Evolutionary conservation across 2,329 filamentous ascomycete genomes (phyloP), one percentile per base, ranked within the genome.

Genomic region (Endoconidiophora laricicola): DNA sequence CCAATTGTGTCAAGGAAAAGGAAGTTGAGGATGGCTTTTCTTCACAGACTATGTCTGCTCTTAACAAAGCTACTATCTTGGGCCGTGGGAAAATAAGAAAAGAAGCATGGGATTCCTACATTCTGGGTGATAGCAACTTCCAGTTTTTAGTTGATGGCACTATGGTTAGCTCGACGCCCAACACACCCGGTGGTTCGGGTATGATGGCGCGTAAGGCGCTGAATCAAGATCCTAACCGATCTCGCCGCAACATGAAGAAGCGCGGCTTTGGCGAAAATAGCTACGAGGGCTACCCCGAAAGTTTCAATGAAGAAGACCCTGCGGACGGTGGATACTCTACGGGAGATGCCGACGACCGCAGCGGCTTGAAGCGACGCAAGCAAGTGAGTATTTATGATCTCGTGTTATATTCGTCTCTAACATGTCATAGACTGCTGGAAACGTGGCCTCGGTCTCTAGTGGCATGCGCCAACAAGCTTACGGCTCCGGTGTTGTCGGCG

Each of bases 201-300:
- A 22, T 46, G 18, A 39, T 42, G 43, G 42, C 49, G 4, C 29
- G 44, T 38, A 44, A 18, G 43, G 42, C 49, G 4, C 29, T 49
- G 46, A 44, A 18, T 3, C 26, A n/a, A 29, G 71, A 75, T 50
- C 63, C 66, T 9, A 62, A 67, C 38, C 70, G 83, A 49, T 77
- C 81, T 33, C 78, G 80, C 57, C 73, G 83, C 44, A 68, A 71
- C 50, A 72, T 76, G 54, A 85, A 83, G 67, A 87, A 87, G 69
- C 74, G 84, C 44, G 76, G 79, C 55, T 88, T 87, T 60, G 78
- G 80, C 38, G 83, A 88, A 55, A 74, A 71, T 57, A 84, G 79
- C 58, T 88, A 76, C 59, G 78, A 83, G 58, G 83, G 83, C 40
- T 87, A 87, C 58, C 74, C 76, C 42, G 81, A 86, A 56, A 79